Base-by-base conservation (phyloP, 495 filamentous ascomycete genomes). In the Astrothelium subdiscretum region DNA sequence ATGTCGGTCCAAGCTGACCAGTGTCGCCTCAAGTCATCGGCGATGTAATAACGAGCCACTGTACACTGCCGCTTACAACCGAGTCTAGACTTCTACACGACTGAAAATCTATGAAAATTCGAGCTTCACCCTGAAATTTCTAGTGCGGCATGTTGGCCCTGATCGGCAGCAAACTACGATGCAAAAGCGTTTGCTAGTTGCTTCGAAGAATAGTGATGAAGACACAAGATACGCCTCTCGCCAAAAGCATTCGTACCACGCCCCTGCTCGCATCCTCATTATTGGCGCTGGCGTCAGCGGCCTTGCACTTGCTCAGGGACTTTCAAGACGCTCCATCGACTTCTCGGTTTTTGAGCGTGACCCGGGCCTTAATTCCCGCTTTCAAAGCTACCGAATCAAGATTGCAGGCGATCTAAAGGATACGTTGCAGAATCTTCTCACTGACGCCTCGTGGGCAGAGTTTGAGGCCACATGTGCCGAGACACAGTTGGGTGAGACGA, bases 271-370 rank as follows among this genome's bases (percentile, higher is more conserved):
- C 31, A 67, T 75, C 31, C 42, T 75, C 11, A 72, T 68, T 20
- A 70, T 75, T 44, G 72, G 71, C 18, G 72, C 66, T 18, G 72
- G 72, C 42, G 67, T 73, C 31, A 68, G 67, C n/a, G 71, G 69
- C 22, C 74, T 83, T 0, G 74, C 76, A 18, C 75, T 83, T 0
- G 80, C 79, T 5, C 80, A 84, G 63, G 77, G 75, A n/a, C 73
- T 84, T 2, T 73, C 77, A 40, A 76, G 80, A 59, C 71, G 77
- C 51, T 72, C 73, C 31, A 79, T 84, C 32, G 76, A 78, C 3
- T 79, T 80, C 68, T 76, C 77, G 59, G 71, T 85, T 59, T 82
- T 81, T 38, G 80, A 82, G 61, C 72, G 75, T 42, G 72, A 80
- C 64, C 64, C 59, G 57, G 60, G 62, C 31, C 67, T 64, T 32